phyloP scores from a whole-genome alignment of 768 basidiomycete genomes.

The Podaxis mareebaensis region DNA sequence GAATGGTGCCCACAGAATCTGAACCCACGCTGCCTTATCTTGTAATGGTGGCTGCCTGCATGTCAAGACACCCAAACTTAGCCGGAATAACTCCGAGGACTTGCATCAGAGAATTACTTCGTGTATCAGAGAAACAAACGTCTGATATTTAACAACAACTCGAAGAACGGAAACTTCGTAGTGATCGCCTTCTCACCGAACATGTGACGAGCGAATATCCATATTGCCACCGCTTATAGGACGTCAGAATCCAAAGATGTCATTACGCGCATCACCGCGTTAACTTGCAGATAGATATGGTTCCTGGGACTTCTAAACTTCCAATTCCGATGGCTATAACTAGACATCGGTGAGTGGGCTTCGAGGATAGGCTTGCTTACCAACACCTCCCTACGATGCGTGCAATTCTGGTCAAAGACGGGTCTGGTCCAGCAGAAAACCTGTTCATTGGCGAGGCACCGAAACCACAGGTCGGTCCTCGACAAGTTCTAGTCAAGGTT shows the following conservation, averaged over 20 bases:
- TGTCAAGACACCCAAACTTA: neutral
- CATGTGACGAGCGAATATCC: too few species aligned
- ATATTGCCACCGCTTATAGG: too few species aligned
- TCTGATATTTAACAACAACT: neutral
- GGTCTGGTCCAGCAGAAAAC: slow-evolving; percentile 72
- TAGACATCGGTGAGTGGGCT: neutral
- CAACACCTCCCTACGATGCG: slow-evolving; percentile 51
- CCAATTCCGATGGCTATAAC: neutral
- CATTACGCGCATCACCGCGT: neutral
- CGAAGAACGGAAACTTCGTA: neutral
- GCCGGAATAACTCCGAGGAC: neutral
- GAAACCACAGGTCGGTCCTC: slow-evolving; percentile 55
- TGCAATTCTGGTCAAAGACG: slow-evolving; percentile 77
- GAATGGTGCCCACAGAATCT: neutral
- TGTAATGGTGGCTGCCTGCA: neutral
- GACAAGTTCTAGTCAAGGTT: slow-evolving; percentile 82
- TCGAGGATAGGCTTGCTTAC: neutral
- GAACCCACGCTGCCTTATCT: neutral
- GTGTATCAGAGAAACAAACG: neutral
- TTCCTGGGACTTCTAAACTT: neutral
- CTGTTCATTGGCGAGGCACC: slow-evolving; percentile 75
- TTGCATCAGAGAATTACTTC: neutral
- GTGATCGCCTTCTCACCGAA: too few species aligned
- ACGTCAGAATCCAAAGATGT: neutral
- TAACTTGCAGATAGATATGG: neutral